Evolutionary conservation across 306 rosid genomes (phyloP).

Genomic region (Pyrus pyrifolia): DNA sequence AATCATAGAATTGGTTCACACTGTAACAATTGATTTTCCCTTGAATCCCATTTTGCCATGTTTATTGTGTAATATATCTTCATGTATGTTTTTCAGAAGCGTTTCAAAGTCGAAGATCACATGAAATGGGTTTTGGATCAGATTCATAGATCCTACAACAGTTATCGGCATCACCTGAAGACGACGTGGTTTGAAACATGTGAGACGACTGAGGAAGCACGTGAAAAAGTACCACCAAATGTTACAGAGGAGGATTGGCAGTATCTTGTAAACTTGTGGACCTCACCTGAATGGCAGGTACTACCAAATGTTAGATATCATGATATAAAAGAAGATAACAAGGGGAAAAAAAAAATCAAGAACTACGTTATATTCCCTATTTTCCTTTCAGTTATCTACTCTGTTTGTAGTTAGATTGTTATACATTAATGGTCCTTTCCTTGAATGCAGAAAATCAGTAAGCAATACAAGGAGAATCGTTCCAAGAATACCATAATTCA

Average conservation of each 20-base stretch:
- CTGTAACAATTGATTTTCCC: background rate
- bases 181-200: background rate
- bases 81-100: background rate
- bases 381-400: background rate
- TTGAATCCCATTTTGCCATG: background rate
- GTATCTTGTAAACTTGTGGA: slow-evolving; percentile 8
- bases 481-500: background rate
- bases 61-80: background rate
- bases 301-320: background rate
- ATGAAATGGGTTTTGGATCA: slow-evolving; percentile 2
- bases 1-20: background rate
- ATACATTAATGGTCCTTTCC: background rate
- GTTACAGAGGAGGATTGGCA: slow-evolving; percentile 1
- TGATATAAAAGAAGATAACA: background rate
- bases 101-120: slow-evolving; percentile 7
- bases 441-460: background rate
- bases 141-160: slow-evolving; percentile 6
- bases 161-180: slow-evolving; percentile 6
- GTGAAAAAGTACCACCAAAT: background rate
- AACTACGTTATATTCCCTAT: background rate
- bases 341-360: too few species aligned
- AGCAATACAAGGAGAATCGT: background rate
- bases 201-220: background rate
- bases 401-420: background rate
- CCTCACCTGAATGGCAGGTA: slow-evolving; percentile 7